phyloP scores from a whole-genome alignment of 305 asterid genomes.

The Lippia alba region DNA sequence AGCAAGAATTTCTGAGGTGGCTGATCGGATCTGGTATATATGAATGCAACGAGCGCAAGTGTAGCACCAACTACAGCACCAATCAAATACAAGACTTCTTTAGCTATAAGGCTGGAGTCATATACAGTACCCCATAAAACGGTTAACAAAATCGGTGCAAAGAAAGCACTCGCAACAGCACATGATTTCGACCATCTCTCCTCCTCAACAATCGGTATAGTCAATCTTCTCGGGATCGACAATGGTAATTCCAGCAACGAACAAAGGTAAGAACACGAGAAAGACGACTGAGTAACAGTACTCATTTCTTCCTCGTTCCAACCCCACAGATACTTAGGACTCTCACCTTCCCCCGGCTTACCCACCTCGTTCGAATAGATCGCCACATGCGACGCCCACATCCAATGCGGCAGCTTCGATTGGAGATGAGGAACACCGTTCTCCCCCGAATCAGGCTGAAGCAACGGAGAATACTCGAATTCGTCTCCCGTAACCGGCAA shows the following conservation, averaged over 20 bases:
- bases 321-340: slow-evolving; percentile 56
- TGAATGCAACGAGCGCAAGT: slow-evolving; percentile 59
- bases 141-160: slow-evolving; percentile 69
- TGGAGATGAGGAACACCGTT: slow-evolving; percentile 42
- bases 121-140: slow-evolving; percentile 55
- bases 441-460: slow-evolving; percentile 34
- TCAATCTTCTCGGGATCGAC: slow-evolving; percentile 65
- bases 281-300: slow-evolving; percentile 23
- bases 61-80: slow-evolving; percentile 45
- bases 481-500: slow-evolving; percentile 48
- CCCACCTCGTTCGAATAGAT: slow-evolving; percentile 57
- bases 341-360: slow-evolving; percentile 27
- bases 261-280: slow-evolving; percentile 57
- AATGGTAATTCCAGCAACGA: slow-evolving; percentile 62
- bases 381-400: slow-evolving; percentile 66
- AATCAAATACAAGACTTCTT: slow-evolving; percentile 28
- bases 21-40: slow-evolving; percentile 47
- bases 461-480: slow-evolving; percentile 31
- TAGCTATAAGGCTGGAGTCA: slow-evolving; percentile 9
- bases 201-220: slow-evolving; percentile 82
- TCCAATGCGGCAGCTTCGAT: slow-evolving; percentile 65
- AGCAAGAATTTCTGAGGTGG: slow-evolving; percentile 61
- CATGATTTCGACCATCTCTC: slow-evolving; percentile 76
- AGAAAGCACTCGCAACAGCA: slow-evolving; percentile 64
- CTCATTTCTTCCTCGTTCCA: slow-evolving; percentile 58